Evolutionary conservation across 192 early-diverging fungal species (phyloP).

Genomic region (Backusella australiensis): DNA sequence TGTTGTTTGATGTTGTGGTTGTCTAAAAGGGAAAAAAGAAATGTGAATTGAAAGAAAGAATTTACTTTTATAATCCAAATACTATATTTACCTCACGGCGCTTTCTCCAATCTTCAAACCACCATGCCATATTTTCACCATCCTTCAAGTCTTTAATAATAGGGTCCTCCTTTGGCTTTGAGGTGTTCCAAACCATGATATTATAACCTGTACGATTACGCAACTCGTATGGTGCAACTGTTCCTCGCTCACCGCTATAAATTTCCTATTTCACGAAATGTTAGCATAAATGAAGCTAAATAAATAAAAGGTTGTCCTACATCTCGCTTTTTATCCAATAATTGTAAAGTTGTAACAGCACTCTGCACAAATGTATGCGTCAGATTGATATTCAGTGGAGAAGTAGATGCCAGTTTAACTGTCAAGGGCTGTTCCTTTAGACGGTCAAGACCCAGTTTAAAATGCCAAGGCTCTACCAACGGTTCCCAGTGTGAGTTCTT

Average conservation of each 20-base stretch:
- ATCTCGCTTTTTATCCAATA: conserved; percentile 43
- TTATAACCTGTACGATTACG: conserved; percentile 90
- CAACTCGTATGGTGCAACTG: conserved; percentile 73
- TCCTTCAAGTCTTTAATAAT: conserved; percentile 68
- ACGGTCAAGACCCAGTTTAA: conserved; percentile 45
- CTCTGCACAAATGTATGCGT: conserved; percentile 81
- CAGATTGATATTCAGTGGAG: conserved; percentile 82
- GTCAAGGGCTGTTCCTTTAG: conserved; percentile 22
- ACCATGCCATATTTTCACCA: conserved; percentile 80
- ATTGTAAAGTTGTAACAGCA: conserved; percentile 55
- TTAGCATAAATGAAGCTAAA: not conserved
- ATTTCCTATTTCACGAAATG: conserved; percentile 18
- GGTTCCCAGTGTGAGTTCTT: conserved; percentile 99
- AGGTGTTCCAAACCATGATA: conserved; percentile 84
- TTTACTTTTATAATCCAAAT: not conserved
- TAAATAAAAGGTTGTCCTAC: not conserved
- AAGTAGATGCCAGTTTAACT: conserved; percentile 69
- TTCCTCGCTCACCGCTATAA: conserved; percentile 32
- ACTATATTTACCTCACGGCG: conserved; percentile 70
- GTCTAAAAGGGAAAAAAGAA: conserved; percentile 1
- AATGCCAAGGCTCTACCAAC: conserved; percentile 87
- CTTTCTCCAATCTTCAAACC: conserved; percentile 96
- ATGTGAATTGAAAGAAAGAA: not conserved
- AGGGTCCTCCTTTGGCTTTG: conserved; percentile 60
- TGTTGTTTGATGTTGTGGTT: conserved; percentile 56